phyloP scores from a whole-genome alignment of 306 rosid species.

The Cicer cuneatum region DNA sequence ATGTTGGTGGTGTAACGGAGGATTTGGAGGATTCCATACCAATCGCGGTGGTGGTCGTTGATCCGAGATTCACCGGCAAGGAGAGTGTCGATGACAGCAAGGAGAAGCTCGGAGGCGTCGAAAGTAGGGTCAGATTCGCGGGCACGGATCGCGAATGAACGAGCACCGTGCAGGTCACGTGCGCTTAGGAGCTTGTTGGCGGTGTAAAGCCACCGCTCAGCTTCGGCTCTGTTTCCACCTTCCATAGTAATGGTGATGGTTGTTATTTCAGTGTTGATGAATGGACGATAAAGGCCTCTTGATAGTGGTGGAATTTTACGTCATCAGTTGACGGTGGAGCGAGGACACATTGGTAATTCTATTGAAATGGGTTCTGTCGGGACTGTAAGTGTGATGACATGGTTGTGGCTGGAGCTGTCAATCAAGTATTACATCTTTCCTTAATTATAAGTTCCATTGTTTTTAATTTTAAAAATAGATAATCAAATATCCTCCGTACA shows the following conservation, averaged over 20 bases:
- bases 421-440: no score
- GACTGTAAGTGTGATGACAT: not conserved
- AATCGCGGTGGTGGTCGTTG: slow-evolving; percentile 63
- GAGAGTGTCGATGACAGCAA: slow-evolving; percentile 83
- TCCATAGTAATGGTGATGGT: slow-evolving; percentile 44
- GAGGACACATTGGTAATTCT: slow-evolving; percentile 44
- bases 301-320: not conserved
- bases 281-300: slow-evolving; percentile 25
- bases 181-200: slow-evolving; percentile 84
- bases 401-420: not conserved
- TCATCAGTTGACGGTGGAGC: not conserved
- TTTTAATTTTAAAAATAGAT: no score
- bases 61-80: slow-evolving; percentile 72
- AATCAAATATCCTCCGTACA: no score
- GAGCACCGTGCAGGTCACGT: slow-evolving; percentile 77
- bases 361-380: not conserved
- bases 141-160: slow-evolving; percentile 87
- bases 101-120: slow-evolving; percentile 70
- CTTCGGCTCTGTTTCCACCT: slow-evolving; percentile 68
- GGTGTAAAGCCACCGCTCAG: slow-evolving; percentile 83
- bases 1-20: slow-evolving; percentile 69
- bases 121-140: slow-evolving; percentile 80
- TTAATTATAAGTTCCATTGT: no score
- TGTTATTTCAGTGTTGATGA: not conserved
- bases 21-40: slow-evolving; percentile 82